A percentile compares a stretch with the other conserved stretches of the same genome.
Conservation (phyloP, 148 eudicot genomes). For the Silene latifolia region DNA sequence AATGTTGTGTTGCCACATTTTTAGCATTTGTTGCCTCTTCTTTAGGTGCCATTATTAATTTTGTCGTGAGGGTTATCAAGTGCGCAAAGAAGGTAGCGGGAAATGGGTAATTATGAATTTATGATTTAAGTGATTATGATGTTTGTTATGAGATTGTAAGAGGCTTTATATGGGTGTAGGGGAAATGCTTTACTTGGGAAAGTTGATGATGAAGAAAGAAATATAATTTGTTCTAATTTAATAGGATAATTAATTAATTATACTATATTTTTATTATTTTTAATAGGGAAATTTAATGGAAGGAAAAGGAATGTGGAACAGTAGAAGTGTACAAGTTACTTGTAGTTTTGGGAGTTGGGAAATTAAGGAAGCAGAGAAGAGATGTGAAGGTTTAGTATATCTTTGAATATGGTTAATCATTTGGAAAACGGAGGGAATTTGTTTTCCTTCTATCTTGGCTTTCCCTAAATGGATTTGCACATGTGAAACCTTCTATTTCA, state of each 20-base stretch:
- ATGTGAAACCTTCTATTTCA: neutral
- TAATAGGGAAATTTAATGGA: conserved; percentile 13
- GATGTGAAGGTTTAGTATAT: conserved; percentile 25
- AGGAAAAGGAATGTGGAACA: conserved; percentile 27
- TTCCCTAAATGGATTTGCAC: neutral
- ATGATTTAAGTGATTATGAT: neutral
- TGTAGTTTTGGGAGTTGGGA: neutral
- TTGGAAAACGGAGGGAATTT: conserved; percentile 4
- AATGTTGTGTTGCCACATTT: conserved; percentile 28
- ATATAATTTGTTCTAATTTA: neutral
- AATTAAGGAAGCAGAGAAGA: neutral
- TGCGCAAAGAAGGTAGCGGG: no score
- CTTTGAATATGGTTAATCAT: conserved; percentile 20
- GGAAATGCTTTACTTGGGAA: conserved; percentile 46
- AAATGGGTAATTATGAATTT: neutral
- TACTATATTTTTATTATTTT: neutral
- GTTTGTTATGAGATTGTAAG: neutral
- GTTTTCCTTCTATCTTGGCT: conserved; percentile 6
- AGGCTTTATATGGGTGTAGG: conserved; percentile 3
- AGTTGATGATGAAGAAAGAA: conserved; percentile 34
- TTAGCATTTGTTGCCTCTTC: conserved; percentile 9
- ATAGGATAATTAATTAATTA: neutral
- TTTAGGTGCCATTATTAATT: conserved; percentile 21
- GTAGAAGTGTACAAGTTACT: conserved; percentile 27
- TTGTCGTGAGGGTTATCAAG: no score